phyloP scores from a whole-genome alignment of 2,329 filamentous ascomycete genomes.

The Eutypella sp. region DNA sequence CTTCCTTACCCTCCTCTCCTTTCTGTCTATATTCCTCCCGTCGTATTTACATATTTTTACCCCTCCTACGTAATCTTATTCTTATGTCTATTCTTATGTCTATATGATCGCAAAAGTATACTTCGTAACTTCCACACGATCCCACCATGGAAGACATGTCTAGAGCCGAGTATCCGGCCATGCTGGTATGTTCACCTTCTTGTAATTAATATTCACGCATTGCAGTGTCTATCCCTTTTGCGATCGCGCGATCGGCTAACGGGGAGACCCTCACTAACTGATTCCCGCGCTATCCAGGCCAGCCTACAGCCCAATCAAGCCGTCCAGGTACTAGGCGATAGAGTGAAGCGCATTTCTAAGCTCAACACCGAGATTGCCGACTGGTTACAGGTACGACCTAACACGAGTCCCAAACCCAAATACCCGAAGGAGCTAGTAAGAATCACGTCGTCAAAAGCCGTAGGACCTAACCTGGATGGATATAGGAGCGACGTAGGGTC shows the following conservation, averaged over 20 bases:
- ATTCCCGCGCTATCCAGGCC: conserved; percentile 48
- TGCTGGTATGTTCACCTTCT: conserved; percentile 93
- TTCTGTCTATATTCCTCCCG: conserved; percentile 6
- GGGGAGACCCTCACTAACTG: too few species aligned
- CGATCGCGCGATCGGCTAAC: conserved; percentile 12
- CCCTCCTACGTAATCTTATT: conserved; percentile 16
- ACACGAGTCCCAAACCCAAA: conserved; percentile 7
- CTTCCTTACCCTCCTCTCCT: conserved; percentile 10
- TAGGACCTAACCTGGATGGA: background rate
- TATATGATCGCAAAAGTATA: conserved; percentile 24
- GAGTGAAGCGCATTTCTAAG: conserved; percentile 79
- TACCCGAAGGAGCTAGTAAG: conserved; percentile 10
- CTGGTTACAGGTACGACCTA: conserved; percentile 77
- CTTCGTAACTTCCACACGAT: conserved; percentile 3
- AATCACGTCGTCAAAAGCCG: conserved; percentile 2
- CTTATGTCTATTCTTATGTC: conserved; percentile 24
- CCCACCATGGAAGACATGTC: conserved; percentile 67
- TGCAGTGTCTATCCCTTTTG: conserved; percentile 10
- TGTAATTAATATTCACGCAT: too few species aligned
- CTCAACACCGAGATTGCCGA: conserved; percentile 90
- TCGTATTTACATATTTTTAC: conserved; percentile 24
- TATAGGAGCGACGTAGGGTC: conserved; percentile 82
- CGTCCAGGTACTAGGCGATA: conserved; percentile 75
- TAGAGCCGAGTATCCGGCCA: conserved; percentile 84
- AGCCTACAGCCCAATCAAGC: conserved; percentile 78